Base-by-base conservation (phyloP, 768 basidiomycete genomes). In the Suillus discolor region DNA sequence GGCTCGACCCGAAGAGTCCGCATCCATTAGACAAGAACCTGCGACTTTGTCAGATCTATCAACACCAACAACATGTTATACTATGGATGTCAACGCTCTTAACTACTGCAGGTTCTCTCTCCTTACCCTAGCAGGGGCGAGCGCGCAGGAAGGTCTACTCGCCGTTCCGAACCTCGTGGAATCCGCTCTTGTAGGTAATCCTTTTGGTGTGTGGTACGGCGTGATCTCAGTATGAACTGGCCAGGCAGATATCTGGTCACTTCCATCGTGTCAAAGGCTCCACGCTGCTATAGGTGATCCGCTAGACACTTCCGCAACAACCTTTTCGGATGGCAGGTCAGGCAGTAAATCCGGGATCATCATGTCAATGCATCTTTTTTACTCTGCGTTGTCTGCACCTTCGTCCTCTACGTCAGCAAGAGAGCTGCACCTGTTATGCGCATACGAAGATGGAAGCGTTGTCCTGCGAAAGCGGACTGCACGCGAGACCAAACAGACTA, bases 61-160 rank as follows among this genome's bases (percentile, higher is more conserved):
- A 1, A 76, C 77, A 0, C 91, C 92, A 4, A 66, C 73, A 8
- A 74, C 92, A 4, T 73, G 78, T 13, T 90, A 89, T 70, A 90
- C 91, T 0, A 78, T 99, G 75, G 92, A 95, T 71, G 89, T 96
- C 66, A 99, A 99, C 73, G 89, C 97, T 2, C 82, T 99, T 63
- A 97, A 97, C 72, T 98, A 91, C 75, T 99, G 97, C 77, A 87
- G 91, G 2, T 96, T 97, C 77, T 91, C 93, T 8, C 79, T 98
- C 3, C 73, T 91, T 44, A 75, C 71, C 39, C 68, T 68, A 20
- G 45, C 60, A 61, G 55, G 65, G 13, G 25, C 11, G 64, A 69
- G 66, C 71, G 70, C 65, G 18, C 63, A 18, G 28, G 55, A 65
- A 18, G 89, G 86, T 1, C 77, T 95, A 54, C 74, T 98, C 34